phyloP scores from a whole-genome alignment of 2,329 filamentous ascomycete species.

The Phoma sp. region DNA sequence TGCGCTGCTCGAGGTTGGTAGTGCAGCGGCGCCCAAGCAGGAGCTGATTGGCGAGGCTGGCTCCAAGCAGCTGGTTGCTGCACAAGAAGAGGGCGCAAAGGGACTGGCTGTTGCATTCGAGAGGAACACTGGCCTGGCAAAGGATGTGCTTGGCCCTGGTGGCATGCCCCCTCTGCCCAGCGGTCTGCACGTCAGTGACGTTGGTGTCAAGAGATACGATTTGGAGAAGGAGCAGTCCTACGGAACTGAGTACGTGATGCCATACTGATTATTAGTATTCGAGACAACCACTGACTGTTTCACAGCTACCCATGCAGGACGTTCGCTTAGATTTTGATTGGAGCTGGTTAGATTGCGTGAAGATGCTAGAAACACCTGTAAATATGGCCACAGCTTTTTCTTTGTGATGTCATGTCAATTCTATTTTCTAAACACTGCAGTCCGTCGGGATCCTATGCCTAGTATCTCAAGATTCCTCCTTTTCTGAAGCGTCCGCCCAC shows the following conservation, averaged over 20 bases:
- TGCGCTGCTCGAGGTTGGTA: constrained; percentile 83
- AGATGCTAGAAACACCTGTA: constrained; percentile 33
- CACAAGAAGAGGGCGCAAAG: constrained; percentile 75
- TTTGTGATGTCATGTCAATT: constrained; percentile 15
- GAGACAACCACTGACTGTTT: constrained; percentile 18
- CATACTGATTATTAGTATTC: not conserved
- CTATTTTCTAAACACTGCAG: not conserved
- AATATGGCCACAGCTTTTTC: constrained; percentile 31
- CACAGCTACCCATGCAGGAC: constrained; percentile 55
- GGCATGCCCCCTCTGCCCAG: constrained; percentile 88
- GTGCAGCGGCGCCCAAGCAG: constrained; percentile 78
- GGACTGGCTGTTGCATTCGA: constrained; percentile 75
- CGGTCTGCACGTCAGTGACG: constrained; percentile 63
- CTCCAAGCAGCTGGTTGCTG: constrained; percentile 74
- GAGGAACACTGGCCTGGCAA: constrained; percentile 62
- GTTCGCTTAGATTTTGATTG: constrained; percentile 41
- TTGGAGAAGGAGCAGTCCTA: constrained; percentile 74
- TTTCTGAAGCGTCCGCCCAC: not conserved
- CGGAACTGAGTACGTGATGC: constrained; percentile 45
- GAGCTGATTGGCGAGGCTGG: constrained; percentile 79
- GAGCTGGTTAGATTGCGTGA: constrained; percentile 12
- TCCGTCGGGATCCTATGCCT: not conserved
- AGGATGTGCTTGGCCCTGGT: constrained; percentile 71
- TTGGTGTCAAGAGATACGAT: constrained; percentile 74
- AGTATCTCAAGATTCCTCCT: not conserved